phyloP scores from a whole-genome alignment of 1,139 yeast species.

The Arxiozyma heterogenica region DNA sequence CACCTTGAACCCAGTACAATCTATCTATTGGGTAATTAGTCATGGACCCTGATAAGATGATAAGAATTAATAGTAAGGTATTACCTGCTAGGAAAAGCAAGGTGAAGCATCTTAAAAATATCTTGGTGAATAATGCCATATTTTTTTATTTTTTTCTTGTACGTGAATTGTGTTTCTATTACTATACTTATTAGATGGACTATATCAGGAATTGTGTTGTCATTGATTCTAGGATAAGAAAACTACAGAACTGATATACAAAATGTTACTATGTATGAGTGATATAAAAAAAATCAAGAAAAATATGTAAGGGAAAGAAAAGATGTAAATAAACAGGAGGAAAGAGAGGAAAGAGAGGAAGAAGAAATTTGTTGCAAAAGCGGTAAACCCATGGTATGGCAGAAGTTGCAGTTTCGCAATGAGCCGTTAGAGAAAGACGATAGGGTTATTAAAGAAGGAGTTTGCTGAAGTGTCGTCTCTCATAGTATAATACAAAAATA shows the following conservation, averaged over 20 bases:
- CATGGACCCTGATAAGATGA: slow-evolving; percentile 59
- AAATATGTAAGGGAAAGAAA: neutral
- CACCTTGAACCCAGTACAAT: slow-evolving; percentile 66
- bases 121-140: neutral
- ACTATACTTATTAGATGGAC: neutral
- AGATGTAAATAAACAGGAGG: neutral
- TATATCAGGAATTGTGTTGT: neutral
- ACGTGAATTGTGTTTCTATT: neutral
- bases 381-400: neutral
- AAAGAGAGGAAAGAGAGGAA: neutral
- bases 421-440: neutral
- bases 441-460: neutral
- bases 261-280: too few species aligned
- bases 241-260: neutral
- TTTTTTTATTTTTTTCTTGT: neutral
- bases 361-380: neutral
- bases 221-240: neutral
- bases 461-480: neutral
- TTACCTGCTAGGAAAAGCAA: slow-evolving; percentile 33
- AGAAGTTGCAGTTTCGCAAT: neutral
- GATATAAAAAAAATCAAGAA: neutral
- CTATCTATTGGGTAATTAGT: slow-evolving; percentile 50
- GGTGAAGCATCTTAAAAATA: slow-evolving; percentile 11
- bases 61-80: slow-evolving; percentile 48
- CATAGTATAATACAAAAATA: neutral